phyloP scores from a whole-genome alignment of 495 filamentous ascomycete genomes.

The Hypoxylon trugodes region DNA sequence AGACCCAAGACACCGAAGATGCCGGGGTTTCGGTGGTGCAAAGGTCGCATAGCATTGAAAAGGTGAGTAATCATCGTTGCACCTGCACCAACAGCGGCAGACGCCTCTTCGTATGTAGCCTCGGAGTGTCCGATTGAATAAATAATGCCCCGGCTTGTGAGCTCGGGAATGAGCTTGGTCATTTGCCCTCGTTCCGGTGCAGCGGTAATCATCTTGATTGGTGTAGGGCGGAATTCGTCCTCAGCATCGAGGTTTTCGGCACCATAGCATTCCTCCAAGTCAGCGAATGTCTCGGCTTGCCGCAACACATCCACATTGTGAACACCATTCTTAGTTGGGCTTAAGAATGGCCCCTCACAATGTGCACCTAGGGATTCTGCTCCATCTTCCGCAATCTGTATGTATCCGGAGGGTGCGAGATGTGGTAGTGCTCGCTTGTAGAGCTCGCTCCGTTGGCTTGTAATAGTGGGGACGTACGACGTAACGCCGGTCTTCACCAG shows the following conservation, averaged over 20 bases:
- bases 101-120: slow-evolving; percentile 78
- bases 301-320: slow-evolving; percentile 74
- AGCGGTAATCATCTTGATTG: slow-evolving; percentile 79
- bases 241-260: slow-evolving; percentile 61
- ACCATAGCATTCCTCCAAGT: slow-evolving; percentile 76
- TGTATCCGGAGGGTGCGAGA: slow-evolving; percentile 71
- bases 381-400: slow-evolving; percentile 64
- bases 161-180: slow-evolving; percentile 65
- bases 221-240: slow-evolving; percentile 34
- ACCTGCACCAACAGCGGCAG: slow-evolving; percentile 69
- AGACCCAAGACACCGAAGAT: slow-evolving; percentile 77
- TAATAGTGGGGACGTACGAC: slow-evolving; percentile 81
- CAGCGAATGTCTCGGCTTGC: slow-evolving; percentile 58
- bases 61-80: slow-evolving; percentile 88
- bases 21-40: slow-evolving; percentile 85
- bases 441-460: slow-evolving; percentile 71
- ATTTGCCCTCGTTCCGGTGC: slow-evolving; percentile 79
- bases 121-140: slow-evolving; percentile 85
- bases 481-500: slow-evolving; percentile 82
- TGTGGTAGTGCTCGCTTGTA: slow-evolving; percentile 79
- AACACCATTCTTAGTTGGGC: slow-evolving; percentile 72
- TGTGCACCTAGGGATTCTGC: slow-evolving; percentile 86
- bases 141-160: slow-evolving; percentile 68
- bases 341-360: slow-evolving; percentile 85
- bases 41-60: slow-evolving; percentile 88